Evolutionary conservation across 306 rosid species (phyloP).

Genomic region (Amphicarpaea edgeworthii): DNA sequence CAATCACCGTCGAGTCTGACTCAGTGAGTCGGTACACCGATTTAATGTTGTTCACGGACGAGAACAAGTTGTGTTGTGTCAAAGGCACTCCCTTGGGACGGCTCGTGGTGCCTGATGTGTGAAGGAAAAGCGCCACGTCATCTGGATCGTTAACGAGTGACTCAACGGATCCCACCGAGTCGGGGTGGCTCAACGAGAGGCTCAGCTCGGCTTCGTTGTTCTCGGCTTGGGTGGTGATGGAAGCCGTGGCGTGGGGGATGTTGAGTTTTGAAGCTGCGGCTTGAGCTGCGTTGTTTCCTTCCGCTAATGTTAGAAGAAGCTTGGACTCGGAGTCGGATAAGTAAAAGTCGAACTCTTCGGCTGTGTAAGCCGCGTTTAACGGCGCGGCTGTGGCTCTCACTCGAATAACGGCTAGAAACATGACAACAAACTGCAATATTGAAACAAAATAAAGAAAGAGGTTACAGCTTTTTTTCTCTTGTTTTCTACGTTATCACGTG

Average conservation of each 20-base stretch:
- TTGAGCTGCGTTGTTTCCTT: constrained; percentile 61
- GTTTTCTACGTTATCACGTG: background rate
- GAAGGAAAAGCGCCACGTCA: constrained; percentile 90
- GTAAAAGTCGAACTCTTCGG: constrained; percentile 88
- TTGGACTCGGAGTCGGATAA: constrained; percentile 81
- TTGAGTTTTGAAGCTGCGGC: constrained; percentile 70
- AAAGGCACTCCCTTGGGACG: constrained; percentile 93
- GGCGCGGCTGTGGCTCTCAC: constrained; percentile 93
- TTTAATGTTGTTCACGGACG: constrained; percentile 72
- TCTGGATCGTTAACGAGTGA: constrained; percentile 58
- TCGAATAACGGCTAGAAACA: constrained; percentile 83
- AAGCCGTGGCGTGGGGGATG: constrained; percentile 61
- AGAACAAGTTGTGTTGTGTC: constrained; percentile 78
- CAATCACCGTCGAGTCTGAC: constrained; percentile 80
- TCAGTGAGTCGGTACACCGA: constrained; percentile 79
- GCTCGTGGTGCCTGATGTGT: constrained; percentile 97
- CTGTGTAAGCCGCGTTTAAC: constrained; percentile 79
- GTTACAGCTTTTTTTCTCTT: background rate
- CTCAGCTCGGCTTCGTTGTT: constrained; percentile 36
- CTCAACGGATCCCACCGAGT: constrained; percentile 2
- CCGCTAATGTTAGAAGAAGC: constrained; percentile 66
- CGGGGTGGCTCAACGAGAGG: constrained; percentile 40
- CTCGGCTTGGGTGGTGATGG: constrained; percentile 38
- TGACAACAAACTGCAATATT: constrained; percentile 65
- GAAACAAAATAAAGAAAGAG: background rate